Base-by-base conservation (phyloP, 345 rosid genomes). In the Eucalyptus cloeziana region DNA sequence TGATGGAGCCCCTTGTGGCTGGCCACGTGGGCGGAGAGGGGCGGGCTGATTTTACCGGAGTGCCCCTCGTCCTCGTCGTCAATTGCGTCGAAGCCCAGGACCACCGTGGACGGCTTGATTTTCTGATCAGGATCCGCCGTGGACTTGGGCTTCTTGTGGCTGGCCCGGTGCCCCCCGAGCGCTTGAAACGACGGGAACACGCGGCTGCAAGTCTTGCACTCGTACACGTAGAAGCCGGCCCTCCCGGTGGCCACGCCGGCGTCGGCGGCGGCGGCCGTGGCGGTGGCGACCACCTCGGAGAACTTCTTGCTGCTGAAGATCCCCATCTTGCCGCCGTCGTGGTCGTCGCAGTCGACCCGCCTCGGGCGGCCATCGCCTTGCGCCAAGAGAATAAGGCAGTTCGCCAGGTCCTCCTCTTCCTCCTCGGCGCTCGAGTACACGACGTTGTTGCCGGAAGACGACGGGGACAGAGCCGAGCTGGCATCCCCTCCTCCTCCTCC, bases 161-260 rank as follows among this genome's bases (percentile, higher is more conserved):
- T 96, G 3, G 99, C 99, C 79, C 98, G 93, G 92, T 98, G 99
- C 15, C 99, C 99, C 9, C 99, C 99, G 13, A 98, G 92, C 22
- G 99, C 99, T 92, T 98, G 99, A 87, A 98, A 97, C 22, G 99
- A 98, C 40, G 97, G 94, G 89, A 98, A 98, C 25, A 93, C 93
- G 37, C 99, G 93, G 91, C 93, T 94, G 86, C 99, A 98, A 25
- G 99, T 95, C 90, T 96, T 97, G 91, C 99, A 98, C 93, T 98
- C 98, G 87, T 97, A 96, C 16, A 95, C 96, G 62, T 91, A 94
- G 90, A 95, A 93, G 11, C 95, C 94, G 13, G 94, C 91, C 92
- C 91, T 92, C 83, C 14, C 25, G 83, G 45, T 19, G 83, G 45
- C 45, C 91, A 64, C 93, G 7, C 89, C 64, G 3, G 87, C 27